A percentile compares a stretch with the other conserved stretches of the same genome.
phyloP scores from a whole-genome alignment of 2,329 filamentous ascomycete genomes.

The Cordyceps javanica region DNA sequence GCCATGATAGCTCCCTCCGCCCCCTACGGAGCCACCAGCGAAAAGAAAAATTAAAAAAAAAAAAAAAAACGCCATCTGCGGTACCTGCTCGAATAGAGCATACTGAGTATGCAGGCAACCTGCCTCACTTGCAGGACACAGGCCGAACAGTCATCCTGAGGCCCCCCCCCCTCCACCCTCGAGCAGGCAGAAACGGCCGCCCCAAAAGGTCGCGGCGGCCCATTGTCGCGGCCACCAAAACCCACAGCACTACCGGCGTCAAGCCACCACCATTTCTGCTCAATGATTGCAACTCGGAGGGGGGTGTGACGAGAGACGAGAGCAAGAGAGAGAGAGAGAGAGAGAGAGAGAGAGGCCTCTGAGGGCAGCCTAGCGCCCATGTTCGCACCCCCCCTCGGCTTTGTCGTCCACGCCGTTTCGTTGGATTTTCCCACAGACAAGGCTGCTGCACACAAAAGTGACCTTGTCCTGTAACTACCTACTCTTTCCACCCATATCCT shows the following conservation, averaged over 20 bases:
- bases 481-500: too few relatives aligned
- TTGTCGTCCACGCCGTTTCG: too few relatives aligned
- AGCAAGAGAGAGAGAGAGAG: too few relatives aligned
- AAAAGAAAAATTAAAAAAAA: too few relatives aligned
- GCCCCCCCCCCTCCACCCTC: background rate
- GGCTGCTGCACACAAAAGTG: too few relatives aligned
- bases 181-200: conserved; percentile 5
- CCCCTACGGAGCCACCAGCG: too few relatives aligned
- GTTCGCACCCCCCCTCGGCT: too few relatives aligned
- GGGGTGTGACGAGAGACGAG: too few relatives aligned
- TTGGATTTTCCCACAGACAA: too few relatives aligned
- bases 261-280: background rate
- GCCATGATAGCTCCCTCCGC: too few relatives aligned
- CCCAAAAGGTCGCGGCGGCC: background rate
- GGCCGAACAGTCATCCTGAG: conserved; percentile 1
- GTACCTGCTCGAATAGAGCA: background rate
- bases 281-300: background rate
- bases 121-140: background rate
- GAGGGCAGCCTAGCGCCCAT: background rate
- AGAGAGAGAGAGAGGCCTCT: background rate
- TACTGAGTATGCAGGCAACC: too few relatives aligned
- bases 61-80: background rate
- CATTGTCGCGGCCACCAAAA: background rate
- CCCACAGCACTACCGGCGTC: background rate
- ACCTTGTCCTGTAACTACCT: too few relatives aligned